phyloP scores from a whole-genome alignment of 2,329 filamentous ascomycete species.

The Beauveria pseudobassiana region DNA sequence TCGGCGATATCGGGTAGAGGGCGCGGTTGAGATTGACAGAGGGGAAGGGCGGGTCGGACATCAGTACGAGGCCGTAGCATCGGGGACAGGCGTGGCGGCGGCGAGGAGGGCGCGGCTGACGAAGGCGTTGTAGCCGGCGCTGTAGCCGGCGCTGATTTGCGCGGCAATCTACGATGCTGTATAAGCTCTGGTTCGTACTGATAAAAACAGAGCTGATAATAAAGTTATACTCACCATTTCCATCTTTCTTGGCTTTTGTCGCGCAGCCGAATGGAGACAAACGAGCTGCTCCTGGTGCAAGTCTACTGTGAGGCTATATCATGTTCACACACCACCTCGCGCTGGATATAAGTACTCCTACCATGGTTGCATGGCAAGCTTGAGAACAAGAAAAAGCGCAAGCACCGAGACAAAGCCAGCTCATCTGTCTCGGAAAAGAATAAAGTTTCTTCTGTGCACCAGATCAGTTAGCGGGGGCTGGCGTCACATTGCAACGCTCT shows the following conservation, averaged over 20 bases:
- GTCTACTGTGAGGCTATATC: neutral
- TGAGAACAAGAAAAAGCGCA: neutral
- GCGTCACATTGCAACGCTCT: no score
- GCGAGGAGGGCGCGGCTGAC: conserved; percentile 23
- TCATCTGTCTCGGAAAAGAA: neutral
- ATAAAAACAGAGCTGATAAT: no score
- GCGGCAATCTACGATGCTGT: neutral
- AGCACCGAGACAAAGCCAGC: neutral
- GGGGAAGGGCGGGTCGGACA: conserved; percentile 34
- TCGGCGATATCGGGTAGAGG: conserved; percentile 34
- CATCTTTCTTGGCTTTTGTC: neutral
- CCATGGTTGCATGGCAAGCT: no score
- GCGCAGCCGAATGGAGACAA: neutral
- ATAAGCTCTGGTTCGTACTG: no score
- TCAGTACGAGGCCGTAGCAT: conserved; percentile 39
- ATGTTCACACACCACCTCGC: neutral
- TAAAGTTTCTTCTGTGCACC: neutral
- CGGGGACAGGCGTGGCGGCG: conserved; percentile 33
- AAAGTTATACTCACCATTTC: neutral
- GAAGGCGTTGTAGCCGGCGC: conserved; percentile 18
- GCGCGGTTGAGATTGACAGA: conserved; percentile 27
- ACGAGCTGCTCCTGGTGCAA: neutral
- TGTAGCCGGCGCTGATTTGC: neutral
- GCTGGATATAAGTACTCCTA: neutral
- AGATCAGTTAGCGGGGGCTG: no score